Evolutionary conservation across 2,329 filamentous ascomycete species (phyloP), one percentile per base, ranked within the genome.

Genomic region (Zarea fungicola): DNA sequence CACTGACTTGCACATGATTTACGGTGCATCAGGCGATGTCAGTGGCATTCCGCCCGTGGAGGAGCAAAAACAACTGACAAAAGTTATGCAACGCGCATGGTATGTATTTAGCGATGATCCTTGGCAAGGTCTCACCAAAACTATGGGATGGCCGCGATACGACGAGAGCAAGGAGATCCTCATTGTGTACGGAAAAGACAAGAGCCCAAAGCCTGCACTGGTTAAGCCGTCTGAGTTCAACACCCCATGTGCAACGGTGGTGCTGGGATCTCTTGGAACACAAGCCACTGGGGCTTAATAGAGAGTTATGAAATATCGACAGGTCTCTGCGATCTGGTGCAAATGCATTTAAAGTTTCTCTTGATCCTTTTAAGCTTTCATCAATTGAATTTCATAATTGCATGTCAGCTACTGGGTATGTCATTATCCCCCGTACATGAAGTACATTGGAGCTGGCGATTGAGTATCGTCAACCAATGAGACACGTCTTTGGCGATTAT

Each of bases 1-100:
- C 0, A 65, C 65, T 1, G 73, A 76, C 26, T 44, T 76, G 44
- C 67, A 72, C 49, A 74, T 75, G 67, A 59, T 75, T 14, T 74
- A 75, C 50, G 71, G 71, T 1, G 68, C 62, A 2, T 67, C 66
- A 1, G 61, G 49, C 3, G 62, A 66, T 19, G 64, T 72, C 34
- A 70, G 65, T 41, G 70, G 68, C 2, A 56, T 73, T 9, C 54
- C 61, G 1, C 57, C 64, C 6, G 57, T 57, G 1, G 43, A 49
- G 0, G 52, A 57, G 1, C 67, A 74, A 54, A 55, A 52, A 10
- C 25, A 55, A 16, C 57, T 71, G 3, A 67, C 65, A 2, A 50
- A 46, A 31, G 52, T 65, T 5, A 68, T 75, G 65, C 69, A 70
- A 47, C 54, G 56, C 0, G 68, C 69, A 1, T 74, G 72, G 71